These are phyloP conservation scores for Waltiozyma sp. DNA, from an alignment of 1,139 yeast species.

Conservation along the genomic window DNA sequence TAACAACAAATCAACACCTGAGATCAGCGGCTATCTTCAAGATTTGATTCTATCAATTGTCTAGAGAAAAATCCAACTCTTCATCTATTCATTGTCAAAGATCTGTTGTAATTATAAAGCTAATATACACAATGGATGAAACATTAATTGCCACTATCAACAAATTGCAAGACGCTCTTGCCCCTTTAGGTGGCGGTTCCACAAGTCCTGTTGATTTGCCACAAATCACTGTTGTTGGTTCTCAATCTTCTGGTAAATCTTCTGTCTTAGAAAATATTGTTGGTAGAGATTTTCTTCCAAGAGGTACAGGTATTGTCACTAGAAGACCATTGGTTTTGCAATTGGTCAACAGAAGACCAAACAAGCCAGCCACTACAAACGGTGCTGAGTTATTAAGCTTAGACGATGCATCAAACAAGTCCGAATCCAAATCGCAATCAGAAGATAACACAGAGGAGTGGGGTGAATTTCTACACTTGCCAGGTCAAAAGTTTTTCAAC, in stretches of 20 bases:
- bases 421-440: conserved; percentile 20
- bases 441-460: conserved; percentile 89
- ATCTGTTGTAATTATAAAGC: too few species aligned
- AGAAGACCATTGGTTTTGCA: conserved; percentile 85
- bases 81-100: too few species aligned
- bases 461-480: conserved; percentile 95
- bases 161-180: conserved; percentile 86
- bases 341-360: conserved; percentile 57
- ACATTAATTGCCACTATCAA: conserved; percentile 82
- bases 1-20: not conserved
- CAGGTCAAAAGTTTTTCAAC: conserved; percentile 77
- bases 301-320: conserved; percentile 94
- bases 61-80: not conserved
- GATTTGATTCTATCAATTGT: not conserved
- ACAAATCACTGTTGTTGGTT: conserved; percentile 93
- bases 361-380: conserved; percentile 16
- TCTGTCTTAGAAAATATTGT: conserved; percentile 91
- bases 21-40: too few species aligned
- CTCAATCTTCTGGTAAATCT: conserved; percentile 90
- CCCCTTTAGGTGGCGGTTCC: conserved; percentile 85
- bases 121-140: conserved; percentile 78
- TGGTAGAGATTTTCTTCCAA: conserved; percentile 88
- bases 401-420: conserved; percentile 8
- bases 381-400: conserved; percentile 28
- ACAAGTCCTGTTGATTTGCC: conserved; percentile 84